A percentile compares a stretch with the other conserved stretches of the same genome.
Evolutionary conservation across 2,329 filamentous ascomycete species (phyloP).

Genomic region (Sporothrix schenckii): DNA sequence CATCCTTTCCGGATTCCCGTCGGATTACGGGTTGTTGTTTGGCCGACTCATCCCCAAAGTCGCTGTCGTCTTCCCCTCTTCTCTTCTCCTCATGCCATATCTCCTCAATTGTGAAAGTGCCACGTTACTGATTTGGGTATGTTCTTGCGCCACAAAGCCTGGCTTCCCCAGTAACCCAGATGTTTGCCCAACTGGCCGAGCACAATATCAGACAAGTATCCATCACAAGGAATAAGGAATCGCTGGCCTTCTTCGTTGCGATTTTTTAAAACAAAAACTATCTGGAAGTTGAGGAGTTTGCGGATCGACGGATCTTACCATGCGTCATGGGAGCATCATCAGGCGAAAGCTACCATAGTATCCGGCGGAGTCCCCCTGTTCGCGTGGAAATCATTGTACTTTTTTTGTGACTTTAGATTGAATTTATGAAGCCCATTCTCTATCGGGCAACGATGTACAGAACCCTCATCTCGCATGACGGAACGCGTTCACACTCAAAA

Average conservation of each 20-base stretch:
- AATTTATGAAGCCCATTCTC: not conserved
- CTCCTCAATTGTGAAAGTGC: not conserved
- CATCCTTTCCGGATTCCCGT: not conserved
- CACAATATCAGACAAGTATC: conserved; percentile 6
- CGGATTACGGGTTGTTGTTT: conserved; percentile 4
- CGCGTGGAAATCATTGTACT: not conserved
- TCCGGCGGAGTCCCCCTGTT: not conserved
- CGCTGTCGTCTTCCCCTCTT: not conserved
- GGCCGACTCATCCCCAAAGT: not conserved
- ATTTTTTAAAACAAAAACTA: not conserved
- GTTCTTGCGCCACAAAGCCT: conserved; percentile 14
- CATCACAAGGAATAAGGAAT: not conserved
- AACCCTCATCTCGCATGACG: not conserved
- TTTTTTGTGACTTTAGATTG: too few relatives aligned
- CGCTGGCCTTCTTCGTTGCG: not conserved
- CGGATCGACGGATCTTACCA: not conserved
- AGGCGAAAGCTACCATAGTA: not conserved
- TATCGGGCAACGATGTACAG: conserved; percentile 5
- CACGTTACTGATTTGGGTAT: conserved; percentile 22
- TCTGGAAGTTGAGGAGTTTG: too few relatives aligned
- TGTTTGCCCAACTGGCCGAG: not conserved
- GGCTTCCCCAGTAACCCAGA: not conserved
- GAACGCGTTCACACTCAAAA: too few relatives aligned
- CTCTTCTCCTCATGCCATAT: not conserved
- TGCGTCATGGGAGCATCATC: conserved; percentile 24